phyloP scores from a whole-genome alignment of 805 yeast genomes.

The Starmerella gropengiesseri region DNA sequence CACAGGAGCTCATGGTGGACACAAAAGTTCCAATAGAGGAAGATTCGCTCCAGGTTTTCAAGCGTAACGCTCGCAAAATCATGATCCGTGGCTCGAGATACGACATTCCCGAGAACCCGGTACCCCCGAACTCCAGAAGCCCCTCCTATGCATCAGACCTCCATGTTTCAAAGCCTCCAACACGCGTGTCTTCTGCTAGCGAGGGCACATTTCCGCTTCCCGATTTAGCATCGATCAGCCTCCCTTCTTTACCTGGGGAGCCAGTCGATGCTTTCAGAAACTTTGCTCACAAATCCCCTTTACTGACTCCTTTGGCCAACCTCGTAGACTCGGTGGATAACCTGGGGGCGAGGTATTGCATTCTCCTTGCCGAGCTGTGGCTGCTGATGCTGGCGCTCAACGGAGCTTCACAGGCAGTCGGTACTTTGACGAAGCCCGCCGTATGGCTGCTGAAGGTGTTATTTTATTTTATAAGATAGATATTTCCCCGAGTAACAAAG shows the following conservation, averaged over 20 bases:
- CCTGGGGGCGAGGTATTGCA: too few species aligned
- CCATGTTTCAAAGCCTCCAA: neutral
- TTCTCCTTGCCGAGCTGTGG: too few species aligned
- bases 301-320: constrained; percentile 12
- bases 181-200: neutral
- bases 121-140: constrained; percentile 2
- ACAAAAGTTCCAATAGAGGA: constrained; percentile 9
- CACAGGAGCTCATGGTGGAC: constrained; percentile 20
- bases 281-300: too few species aligned
- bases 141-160: neutral
- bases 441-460: constrained; percentile 1
- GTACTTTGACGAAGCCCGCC: constrained; percentile 13
- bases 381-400: constrained; percentile 12
- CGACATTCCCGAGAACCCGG: constrained; percentile 8
- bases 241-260: too few species aligned
- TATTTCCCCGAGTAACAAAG: too few species aligned
- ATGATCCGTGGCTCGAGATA: constrained; percentile 16
- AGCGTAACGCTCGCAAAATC: constrained; percentile 6
- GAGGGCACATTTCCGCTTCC: neutral
- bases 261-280: too few species aligned
- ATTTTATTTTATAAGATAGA: neutral
- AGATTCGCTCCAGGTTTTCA: constrained; percentile 1
- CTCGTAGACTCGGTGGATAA: constrained; percentile 2
- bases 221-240: neutral
- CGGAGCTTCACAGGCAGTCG: constrained; percentile 2